A percentile compares a stretch with the other conserved stretches of the same genome.
Evolutionary conservation across 805 yeast species (phyloP).

Genomic region (Hanseniaspora nectarophila): DNA sequence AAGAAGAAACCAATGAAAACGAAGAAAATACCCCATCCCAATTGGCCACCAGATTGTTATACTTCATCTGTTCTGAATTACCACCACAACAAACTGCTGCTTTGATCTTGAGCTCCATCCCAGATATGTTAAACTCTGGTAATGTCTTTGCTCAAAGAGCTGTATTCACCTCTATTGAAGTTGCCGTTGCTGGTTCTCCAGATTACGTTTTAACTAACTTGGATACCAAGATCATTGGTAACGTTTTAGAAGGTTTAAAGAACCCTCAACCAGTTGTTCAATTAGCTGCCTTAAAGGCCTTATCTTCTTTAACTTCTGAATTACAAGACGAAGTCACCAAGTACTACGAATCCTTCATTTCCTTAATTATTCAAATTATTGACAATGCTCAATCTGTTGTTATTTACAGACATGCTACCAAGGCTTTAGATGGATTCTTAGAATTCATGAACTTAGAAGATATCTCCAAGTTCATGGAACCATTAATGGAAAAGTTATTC

Average conservation of each 20-base stretch:
- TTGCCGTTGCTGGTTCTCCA: slow-evolving; percentile 84
- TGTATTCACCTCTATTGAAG: slow-evolving; percentile 68
- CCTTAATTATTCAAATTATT: slow-evolving; percentile 74
- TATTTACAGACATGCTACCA: slow-evolving; percentile 82
- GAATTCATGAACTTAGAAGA: slow-evolving; percentile 86
- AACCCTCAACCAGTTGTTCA: slow-evolving; percentile 65
- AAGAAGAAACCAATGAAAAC: slow-evolving; percentile 83
- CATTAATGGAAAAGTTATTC: slow-evolving; percentile 80
- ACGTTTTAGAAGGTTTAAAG: slow-evolving; percentile 62
- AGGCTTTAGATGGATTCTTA: slow-evolving; percentile 79
- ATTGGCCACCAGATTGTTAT: slow-evolving; percentile 68
- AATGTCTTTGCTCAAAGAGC: slow-evolving; percentile 77
- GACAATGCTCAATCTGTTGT: slow-evolving; percentile 72
- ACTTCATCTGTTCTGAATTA: slow-evolving; percentile 64
- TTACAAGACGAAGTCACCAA: slow-evolving; percentile 76
- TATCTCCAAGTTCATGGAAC: slow-evolving; percentile 67
- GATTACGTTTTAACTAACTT: slow-evolving; percentile 74
- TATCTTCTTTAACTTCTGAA: slow-evolving; percentile 67
- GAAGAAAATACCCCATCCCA: slow-evolving; percentile 75
- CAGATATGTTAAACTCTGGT: slow-evolving; percentile 45
- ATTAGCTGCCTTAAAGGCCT: slow-evolving; percentile 74
- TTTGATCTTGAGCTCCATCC: slow-evolving; percentile 59
- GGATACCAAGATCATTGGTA: slow-evolving; percentile 51
- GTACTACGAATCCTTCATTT: slow-evolving; percentile 70
- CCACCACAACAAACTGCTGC: slow-evolving; percentile 87